These are phyloP conservation scores for Caryopteris hybrid DNA, from an alignment of 305 asterid genomes.

Conservation along the genomic window DNA sequence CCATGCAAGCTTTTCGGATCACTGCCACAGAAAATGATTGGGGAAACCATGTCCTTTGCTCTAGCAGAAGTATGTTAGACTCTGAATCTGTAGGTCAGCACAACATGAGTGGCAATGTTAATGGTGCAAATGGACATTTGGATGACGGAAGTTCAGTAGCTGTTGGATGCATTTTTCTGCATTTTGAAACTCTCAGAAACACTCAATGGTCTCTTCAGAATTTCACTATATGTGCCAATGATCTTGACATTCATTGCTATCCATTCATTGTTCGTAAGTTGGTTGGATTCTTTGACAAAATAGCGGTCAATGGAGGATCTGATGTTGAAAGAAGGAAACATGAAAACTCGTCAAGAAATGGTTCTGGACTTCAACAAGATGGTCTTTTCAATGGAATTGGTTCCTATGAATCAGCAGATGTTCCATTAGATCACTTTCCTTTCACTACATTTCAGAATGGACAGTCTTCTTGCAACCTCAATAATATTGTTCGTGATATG, in stretches of 20 bases:
- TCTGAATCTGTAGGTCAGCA: slow-evolving; percentile 35
- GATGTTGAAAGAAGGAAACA: slow-evolving; percentile 26
- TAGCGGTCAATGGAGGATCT: slow-evolving; percentile 34
- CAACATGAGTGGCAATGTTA: slow-evolving; percentile 23
- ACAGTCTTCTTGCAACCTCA: slow-evolving; percentile 33
- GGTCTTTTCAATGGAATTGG: slow-evolving; percentile 34
- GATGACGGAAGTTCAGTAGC: slow-evolving; percentile 33
- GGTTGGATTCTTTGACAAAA: slow-evolving; percentile 50
- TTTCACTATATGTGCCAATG: slow-evolving; percentile 39
- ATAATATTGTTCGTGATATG: slow-evolving; percentile 32
- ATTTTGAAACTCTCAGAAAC: slow-evolving; percentile 46
- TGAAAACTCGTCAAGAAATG: slow-evolving; percentile 26
- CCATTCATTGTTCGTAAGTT: slow-evolving; percentile 65
- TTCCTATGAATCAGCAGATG: slow-evolving; percentile 38
- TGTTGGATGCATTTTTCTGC: slow-evolving; percentile 54
- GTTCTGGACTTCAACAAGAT: slow-evolving; percentile 25
- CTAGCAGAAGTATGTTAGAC: slow-evolving; percentile 29
- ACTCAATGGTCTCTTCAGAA: slow-evolving; percentile 31
- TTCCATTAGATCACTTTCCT: slow-evolving; percentile 45
- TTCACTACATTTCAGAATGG: slow-evolving; percentile 28
- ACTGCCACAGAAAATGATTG: slow-evolving; percentile 34
- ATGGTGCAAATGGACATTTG: slow-evolving; percentile 31
- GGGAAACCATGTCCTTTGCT: slow-evolving; percentile 43
- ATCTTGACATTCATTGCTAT: slow-evolving; percentile 71
- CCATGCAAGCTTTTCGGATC: slow-evolving; percentile 50